phyloP scores from a whole-genome alignment of 345 rosid genomes.

The Eucalyptus rudis region DNA sequence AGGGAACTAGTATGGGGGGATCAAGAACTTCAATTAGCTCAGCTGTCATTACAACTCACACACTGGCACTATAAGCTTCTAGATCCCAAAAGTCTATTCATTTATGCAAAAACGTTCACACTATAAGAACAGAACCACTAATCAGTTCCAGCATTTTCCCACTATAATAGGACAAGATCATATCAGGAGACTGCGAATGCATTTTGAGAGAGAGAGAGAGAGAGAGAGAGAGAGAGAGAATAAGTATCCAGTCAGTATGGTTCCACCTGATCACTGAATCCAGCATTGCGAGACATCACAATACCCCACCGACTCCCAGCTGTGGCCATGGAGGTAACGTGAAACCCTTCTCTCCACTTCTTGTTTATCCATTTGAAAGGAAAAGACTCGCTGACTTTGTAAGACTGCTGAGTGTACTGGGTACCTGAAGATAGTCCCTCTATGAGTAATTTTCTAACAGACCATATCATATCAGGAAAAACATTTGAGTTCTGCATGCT shows the following conservation, averaged over 20 bases:
- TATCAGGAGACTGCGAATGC: background rate
- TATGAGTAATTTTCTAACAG: background rate
- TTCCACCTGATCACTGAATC: conserved; percentile 81
- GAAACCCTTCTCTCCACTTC: conserved; percentile 99
- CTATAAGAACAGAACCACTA: background rate
- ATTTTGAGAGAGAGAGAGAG: background rate
- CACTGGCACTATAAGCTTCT: background rate
- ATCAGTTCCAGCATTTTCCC: background rate
- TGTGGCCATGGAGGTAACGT: conserved; percentile 97
- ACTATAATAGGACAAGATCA: background rate
- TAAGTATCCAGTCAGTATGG: background rate
- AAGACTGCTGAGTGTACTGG: conserved; percentile 82
- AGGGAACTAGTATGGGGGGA: background rate
- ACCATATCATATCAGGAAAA: background rate
- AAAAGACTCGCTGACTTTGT: conserved; percentile 91
- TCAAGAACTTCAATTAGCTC: background rate
- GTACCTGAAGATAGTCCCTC: conserved; percentile 42
- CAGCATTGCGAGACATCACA: conserved; percentile 98
- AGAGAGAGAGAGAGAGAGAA: background rate
- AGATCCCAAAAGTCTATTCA: background rate
- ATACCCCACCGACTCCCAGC: conserved; percentile 96
- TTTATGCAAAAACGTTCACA: background rate
- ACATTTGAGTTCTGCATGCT: background rate
- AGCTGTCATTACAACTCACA: background rate
- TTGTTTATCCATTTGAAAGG: conserved; percentile 98